Conservation (phyloP, 176 grass and related monocot genomes). For the Triticum turgidum region DNA sequence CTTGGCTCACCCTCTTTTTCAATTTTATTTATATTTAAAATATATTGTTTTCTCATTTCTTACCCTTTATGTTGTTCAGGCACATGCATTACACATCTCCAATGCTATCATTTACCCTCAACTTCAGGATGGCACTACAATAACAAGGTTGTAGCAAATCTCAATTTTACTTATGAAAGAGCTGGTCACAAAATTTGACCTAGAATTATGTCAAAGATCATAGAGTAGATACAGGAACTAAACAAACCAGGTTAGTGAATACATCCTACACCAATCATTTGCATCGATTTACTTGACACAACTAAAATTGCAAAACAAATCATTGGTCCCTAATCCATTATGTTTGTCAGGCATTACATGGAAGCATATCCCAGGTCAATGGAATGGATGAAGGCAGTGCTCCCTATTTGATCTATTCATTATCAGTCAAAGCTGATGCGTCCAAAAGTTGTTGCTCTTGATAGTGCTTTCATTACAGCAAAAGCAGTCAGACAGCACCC, state of each 20-base stretch:
- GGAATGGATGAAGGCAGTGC: not conserved
- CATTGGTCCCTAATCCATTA: not conserved
- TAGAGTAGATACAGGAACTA: not conserved
- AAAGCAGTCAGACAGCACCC: not conserved
- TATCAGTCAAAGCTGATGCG: not conserved
- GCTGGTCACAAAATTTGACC: not conserved
- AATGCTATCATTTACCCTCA: not conserved
- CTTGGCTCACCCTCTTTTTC: not conserved
- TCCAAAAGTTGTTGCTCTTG: not conserved
- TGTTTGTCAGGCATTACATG: not conserved
- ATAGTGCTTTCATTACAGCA: slow-evolving; percentile 1
- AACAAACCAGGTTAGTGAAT: not conserved
- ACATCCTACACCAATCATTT: not conserved
- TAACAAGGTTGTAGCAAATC: not conserved
- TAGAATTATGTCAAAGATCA: not conserved
- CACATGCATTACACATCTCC: not conserved
- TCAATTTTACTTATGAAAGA: not conserved
- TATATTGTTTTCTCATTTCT: not conserved
- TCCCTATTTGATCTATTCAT: not conserved
- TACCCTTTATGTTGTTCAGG: slow-evolving; percentile 4
- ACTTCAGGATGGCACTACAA: not conserved
- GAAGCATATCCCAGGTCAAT: not conserved
- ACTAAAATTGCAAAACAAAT: not conserved
- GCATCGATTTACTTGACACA: slow-evolving; percentile 4
- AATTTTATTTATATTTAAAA: slow-evolving; percentile 3